Evolutionary conservation across 495 filamentous ascomycete genomes (phyloP).

Genomic region (Immersiella caudata): DNA sequence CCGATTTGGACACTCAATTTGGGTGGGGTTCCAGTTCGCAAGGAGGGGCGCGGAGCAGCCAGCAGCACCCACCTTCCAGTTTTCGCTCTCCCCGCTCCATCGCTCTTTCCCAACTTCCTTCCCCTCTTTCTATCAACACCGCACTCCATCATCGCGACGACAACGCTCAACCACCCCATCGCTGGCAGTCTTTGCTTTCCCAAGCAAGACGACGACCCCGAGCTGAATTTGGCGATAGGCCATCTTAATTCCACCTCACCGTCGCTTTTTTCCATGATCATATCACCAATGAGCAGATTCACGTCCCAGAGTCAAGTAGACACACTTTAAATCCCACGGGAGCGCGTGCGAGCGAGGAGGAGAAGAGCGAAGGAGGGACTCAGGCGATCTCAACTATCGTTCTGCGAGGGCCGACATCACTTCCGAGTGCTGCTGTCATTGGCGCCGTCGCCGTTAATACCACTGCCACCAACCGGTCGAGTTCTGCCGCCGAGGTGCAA

Average conservation of each 20-base stretch:
- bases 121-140: slow-evolving; percentile 35
- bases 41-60: neutral
- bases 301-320: slow-evolving; percentile 52
- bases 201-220: slow-evolving; percentile 31
- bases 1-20: slow-evolving; percentile 17
- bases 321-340: slow-evolving; percentile 66
- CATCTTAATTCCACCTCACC: slow-evolving; percentile 30
- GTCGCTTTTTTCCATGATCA: slow-evolving; percentile 52
- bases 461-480: slow-evolving; percentile 31
- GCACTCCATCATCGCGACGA: slow-evolving; percentile 17
- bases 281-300: slow-evolving; percentile 61
- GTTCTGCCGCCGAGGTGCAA: slow-evolving; percentile 34
- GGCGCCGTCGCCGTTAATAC: slow-evolving; percentile 40
- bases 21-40: slow-evolving; percentile 20
- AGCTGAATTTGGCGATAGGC: slow-evolving; percentile 30
- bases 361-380: slow-evolving; percentile 25
- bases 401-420: slow-evolving; percentile 46
- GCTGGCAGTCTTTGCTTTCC: slow-evolving; percentile 32
- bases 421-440: slow-evolving; percentile 36
- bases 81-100: slow-evolving; percentile 36
- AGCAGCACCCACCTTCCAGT: slow-evolving; percentile 28
- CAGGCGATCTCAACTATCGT: slow-evolving; percentile 57
- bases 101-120: slow-evolving; percentile 37
- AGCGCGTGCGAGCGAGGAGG: slow-evolving; percentile 54
- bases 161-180: slow-evolving; percentile 12